Percentiles rank a stretch among this genome's conserved stretches.
phyloP scores from a whole-genome alignment of 2,329 filamentous ascomycete genomes.

The Colletotrichum sidae region DNA sequence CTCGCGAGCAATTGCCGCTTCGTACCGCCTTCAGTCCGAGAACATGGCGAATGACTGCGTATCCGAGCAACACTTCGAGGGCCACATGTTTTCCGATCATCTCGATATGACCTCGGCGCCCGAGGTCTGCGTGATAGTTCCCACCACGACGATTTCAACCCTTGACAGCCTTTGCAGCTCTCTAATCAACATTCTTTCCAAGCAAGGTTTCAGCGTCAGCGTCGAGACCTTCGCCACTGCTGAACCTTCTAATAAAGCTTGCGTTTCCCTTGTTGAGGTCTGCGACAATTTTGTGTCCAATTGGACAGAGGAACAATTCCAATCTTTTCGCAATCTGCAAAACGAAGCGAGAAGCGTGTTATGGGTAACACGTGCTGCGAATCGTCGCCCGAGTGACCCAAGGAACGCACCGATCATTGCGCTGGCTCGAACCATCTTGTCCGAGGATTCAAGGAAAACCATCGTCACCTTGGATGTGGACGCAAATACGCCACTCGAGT shows the following conservation, averaged over 20 bases:
- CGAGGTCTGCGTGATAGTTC: conserved; percentile 20
- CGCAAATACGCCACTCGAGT: conserved; percentile 34
- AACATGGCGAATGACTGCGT: conserved; percentile 4
- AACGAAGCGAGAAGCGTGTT: conserved; percentile 52
- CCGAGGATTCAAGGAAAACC: conserved; percentile 58
- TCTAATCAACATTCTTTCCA: background rate
- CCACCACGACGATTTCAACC: background rate
- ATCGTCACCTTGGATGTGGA: conserved; percentile 58
- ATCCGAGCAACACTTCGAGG: conserved; percentile 28
- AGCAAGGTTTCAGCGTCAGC: conserved; percentile 18
- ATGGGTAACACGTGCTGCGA: conserved; percentile 60
- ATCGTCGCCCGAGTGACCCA: conserved; percentile 50
- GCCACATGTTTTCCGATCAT: background rate
- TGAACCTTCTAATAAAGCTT: conserved; percentile 43
- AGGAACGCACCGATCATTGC: conserved; percentile 55
- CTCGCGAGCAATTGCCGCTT: background rate
- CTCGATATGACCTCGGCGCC: background rate
- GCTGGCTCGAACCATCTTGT: conserved; percentile 60
- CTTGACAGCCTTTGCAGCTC: background rate
- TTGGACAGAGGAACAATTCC: conserved; percentile 54
- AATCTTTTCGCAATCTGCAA: conserved; percentile 54
- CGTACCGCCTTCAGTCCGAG: background rate
- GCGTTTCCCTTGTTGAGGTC: conserved; percentile 62
- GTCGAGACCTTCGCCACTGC: background rate
- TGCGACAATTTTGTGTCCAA: conserved; percentile 48